Percentiles rank a stretch among this genome's conserved stretches.
These are phyloP conservation scores for Pouteria glomerata DNA, from an alignment of 148 eudicot genomes.

Conservation along the genomic window DNA sequence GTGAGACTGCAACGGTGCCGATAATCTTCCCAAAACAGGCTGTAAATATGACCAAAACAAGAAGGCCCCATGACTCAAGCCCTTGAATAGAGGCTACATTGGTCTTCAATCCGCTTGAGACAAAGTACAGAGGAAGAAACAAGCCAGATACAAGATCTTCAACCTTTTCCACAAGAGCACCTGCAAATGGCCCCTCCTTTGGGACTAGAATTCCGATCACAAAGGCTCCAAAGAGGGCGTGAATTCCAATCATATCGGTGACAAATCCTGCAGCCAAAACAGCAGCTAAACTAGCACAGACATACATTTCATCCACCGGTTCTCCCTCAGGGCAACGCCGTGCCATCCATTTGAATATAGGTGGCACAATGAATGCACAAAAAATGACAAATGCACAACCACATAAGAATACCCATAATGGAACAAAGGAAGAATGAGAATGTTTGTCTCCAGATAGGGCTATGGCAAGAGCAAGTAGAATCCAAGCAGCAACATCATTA, in stretches of 20 bases:
- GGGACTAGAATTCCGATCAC: slow-evolving; percentile 38
- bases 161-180: slow-evolving; percentile 29
- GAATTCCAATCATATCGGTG: slow-evolving; percentile 46
- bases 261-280: slow-evolving; percentile 38
- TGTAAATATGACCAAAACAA: slow-evolving; percentile 28
- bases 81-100: slow-evolving; percentile 27
- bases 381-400: slow-evolving; percentile 25
- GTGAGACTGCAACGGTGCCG: slow-evolving; percentile 24
- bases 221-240: slow-evolving; percentile 47
- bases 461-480: slow-evolving; percentile 40
- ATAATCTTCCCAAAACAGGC: slow-evolving; percentile 32
- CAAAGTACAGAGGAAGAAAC: slow-evolving; percentile 35
- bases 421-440: slow-evolving; percentile 21
- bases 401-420: slow-evolving; percentile 38
- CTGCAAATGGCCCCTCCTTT: slow-evolving; percentile 34
- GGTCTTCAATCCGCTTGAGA: slow-evolving; percentile 36
- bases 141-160: slow-evolving; percentile 40
- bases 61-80: slow-evolving; percentile 30
- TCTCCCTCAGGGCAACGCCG: slow-evolving; percentile 25
- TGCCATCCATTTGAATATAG: slow-evolving; percentile 28
- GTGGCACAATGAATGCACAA: slow-evolving; percentile 16
- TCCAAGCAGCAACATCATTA: slow-evolving; percentile 47
- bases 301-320: slow-evolving; percentile 23
- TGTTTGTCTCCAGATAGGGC: slow-evolving; percentile 33
- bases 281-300: slow-evolving; percentile 23